Percentiles rank a stretch among this genome's conserved stretches.
These are phyloP conservation scores for Rhizophora mangle DNA, from an alignment of 345 rosid genomes.

Conservation along the genomic window DNA sequence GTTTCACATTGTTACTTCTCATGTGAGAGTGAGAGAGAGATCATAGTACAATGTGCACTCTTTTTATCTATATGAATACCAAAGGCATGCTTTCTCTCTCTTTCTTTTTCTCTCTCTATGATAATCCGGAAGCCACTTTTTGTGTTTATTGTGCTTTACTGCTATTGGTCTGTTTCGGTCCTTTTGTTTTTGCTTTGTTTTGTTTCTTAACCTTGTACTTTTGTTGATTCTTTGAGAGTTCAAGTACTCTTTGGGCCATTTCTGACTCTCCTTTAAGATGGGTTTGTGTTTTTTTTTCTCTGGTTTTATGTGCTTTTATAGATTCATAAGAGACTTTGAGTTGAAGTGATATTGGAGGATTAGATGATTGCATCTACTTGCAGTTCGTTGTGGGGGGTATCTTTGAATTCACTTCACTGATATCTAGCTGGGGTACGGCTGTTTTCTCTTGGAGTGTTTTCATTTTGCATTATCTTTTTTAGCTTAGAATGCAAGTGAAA, in stretches of 20 bases:
- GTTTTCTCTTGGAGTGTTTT: slow-evolving; percentile 22
- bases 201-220: slow-evolving; percentile 30
- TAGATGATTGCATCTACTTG: slow-evolving; percentile 35
- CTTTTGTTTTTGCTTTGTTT: slow-evolving; percentile 3
- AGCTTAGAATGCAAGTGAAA: slow-evolving; percentile 80
- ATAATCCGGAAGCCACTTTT: slow-evolving; percentile 18
- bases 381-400: slow-evolving; percentile 30
- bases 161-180: slow-evolving; percentile 22
- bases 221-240: slow-evolving; percentile 23
- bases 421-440: slow-evolving; percentile 58
- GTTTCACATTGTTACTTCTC: slow-evolving; percentile 29
- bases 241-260: slow-evolving; percentile 22
- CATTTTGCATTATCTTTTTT: slow-evolving; percentile 27
- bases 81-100: slow-evolving; percentile 32
- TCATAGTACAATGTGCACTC: background rate
- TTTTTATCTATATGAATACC: slow-evolving; percentile 9
- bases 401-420: slow-evolving; percentile 40
- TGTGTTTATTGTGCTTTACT: slow-evolving; percentile 31
- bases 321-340: slow-evolving; percentile 32
- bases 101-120: slow-evolving; percentile 9
- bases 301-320: slow-evolving; percentile 11
- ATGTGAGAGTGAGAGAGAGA: slow-evolving; percentile 21
- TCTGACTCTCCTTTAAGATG: slow-evolving; percentile 28
- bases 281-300: slow-evolving; percentile 19
- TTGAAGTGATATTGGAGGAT: slow-evolving; percentile 28